Base-by-base conservation (phyloP, 1,284 basidiomycete species). In the Sphagnurus paluster region DNA sequence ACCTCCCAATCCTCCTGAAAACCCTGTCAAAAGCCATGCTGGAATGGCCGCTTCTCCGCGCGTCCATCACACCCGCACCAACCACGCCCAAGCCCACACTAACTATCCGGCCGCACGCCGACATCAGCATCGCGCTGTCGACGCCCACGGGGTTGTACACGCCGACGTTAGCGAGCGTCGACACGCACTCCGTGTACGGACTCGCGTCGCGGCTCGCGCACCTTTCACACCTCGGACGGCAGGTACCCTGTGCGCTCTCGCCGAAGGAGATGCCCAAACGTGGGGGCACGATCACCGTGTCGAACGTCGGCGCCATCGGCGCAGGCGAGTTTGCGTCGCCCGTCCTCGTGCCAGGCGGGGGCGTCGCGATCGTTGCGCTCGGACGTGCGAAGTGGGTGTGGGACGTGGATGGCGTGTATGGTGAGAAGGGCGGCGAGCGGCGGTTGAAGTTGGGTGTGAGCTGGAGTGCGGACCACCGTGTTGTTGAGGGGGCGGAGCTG, bases 401-500 rank as follows among this genome's bases (percentile, higher is more conserved):
- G 52, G 50, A 48, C 35, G 49, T 49, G 19, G 52, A 52, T 40
- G 48, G 40, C 4, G 35, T 37, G 28, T 23, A 19, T 3, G 33
- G 56, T 7, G 53, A 56, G 26, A 64, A 60, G 26, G 57, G 64
- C 16, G 87, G 84, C 0, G 76, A 82, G 57, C 67, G 77, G 48
- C 75, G 90, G 56, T 66, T 95, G 50, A 83, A 84, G 67, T 69
- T 92, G 39, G 80, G 82, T 17, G 77, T 93, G 2, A 90, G 87
- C 50, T 95, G 92, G 88, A 86, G 83, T 55, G 94, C 88, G 24
- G 94, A 97, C 64, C 94, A 97, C 71, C 71, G 94, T 14, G 84
- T 96, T 5, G 85, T 96, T 6, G 93, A 97, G 64, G 94, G 94
- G 5, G 93, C 93, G 0, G 94, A 97, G 70, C 66, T 97, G 50